phyloP scores from a whole-genome alignment of 1,284 basidiomycete genomes.

The Vanrija humicola region DNA sequence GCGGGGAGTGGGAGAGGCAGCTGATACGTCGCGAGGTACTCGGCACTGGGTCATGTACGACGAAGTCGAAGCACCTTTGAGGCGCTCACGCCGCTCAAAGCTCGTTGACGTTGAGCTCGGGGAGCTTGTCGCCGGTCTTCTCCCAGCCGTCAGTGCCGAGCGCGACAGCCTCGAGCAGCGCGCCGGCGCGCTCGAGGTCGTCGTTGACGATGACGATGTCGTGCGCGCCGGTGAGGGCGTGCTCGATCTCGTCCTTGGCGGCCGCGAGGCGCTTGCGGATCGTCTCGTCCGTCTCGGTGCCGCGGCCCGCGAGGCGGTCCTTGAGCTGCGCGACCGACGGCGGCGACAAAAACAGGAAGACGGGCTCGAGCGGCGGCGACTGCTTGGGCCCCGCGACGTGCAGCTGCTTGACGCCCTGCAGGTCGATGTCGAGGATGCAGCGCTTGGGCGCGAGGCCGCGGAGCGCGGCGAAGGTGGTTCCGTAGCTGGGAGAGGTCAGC shows the following conservation, averaged over 20 bases:
- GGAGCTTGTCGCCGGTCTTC: constrained; percentile 40
- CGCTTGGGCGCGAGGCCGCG: constrained; percentile 58
- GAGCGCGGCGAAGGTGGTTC: constrained; percentile 74
- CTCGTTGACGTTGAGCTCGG: constrained; percentile 34
- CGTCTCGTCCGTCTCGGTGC: constrained; percentile 76
- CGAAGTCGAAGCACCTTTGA: neutral
- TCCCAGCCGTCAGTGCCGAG: constrained; percentile 56
- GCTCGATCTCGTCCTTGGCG: constrained; percentile 79
- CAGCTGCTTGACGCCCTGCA: constrained; percentile 90
- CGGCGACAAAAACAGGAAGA: constrained; percentile 91
- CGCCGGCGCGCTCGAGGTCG: constrained; percentile 78
- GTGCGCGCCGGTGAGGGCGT: constrained; percentile 70
- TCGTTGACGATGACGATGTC: constrained; percentile 91
- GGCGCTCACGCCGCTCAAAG: constrained; percentile 12
- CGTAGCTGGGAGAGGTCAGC: constrained; percentile 55
- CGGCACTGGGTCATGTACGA: neutral
- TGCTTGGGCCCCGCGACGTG: constrained; percentile 59
- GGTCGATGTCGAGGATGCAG: constrained; percentile 95
- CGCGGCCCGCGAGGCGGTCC: constrained; percentile 68
- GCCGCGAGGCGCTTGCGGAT: constrained; percentile 73
- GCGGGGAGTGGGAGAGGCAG: no score
- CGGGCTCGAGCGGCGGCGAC: constrained; percentile 65
- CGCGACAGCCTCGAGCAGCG: constrained; percentile 60
- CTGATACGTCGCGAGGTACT: no score
- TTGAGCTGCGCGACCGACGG: constrained; percentile 69